phyloP scores from a whole-genome alignment of 805 yeast genomes.

The Yarrowia porcina region DNA sequence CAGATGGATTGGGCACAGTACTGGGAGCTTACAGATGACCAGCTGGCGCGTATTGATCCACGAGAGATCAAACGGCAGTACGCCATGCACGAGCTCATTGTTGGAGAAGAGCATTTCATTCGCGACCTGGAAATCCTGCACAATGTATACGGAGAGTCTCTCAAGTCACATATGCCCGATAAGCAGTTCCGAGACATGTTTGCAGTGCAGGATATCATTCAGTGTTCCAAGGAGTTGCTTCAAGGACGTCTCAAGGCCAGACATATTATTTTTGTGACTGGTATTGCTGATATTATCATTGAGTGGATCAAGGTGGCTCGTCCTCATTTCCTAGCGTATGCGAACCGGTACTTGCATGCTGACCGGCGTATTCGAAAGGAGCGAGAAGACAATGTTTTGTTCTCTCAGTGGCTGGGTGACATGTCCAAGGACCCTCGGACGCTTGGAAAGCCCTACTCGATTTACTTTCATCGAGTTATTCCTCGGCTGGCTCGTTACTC shows the following conservation, averaged over 20 bases:
- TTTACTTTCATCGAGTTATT: slow-evolving; percentile 55
- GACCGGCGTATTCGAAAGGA: slow-evolving; percentile 47
- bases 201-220: slow-evolving; percentile 52
- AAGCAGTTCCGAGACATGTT: slow-evolving; percentile 56
- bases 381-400: slow-evolving; percentile 41
- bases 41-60: slow-evolving; percentile 31
- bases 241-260: slow-evolving; percentile 57
- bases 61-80: slow-evolving; percentile 63
- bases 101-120: slow-evolving; percentile 66
- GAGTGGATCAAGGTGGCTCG: slow-evolving; percentile 63
- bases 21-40: slow-evolving; percentile 34
- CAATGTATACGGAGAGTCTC: slow-evolving; percentile 51
- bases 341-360: slow-evolving; percentile 42
- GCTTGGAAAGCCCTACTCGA: slow-evolving; percentile 40
- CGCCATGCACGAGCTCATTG: slow-evolving; percentile 68
- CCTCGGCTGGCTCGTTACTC: slow-evolving; percentile 58
- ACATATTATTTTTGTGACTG: slow-evolving; percentile 54
- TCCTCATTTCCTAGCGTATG: slow-evolving; percentile 54
- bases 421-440: slow-evolving; percentile 50
- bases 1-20: slow-evolving; percentile 33
- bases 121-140: slow-evolving; percentile 64
- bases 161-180: slow-evolving; percentile 43
- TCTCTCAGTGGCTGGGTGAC: slow-evolving; percentile 57
- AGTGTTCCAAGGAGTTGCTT: slow-evolving; percentile 52
- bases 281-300: slow-evolving; percentile 59